A percentile compares a stretch with the other conserved stretches of the same genome.
Conservation (phyloP, 768 basidiomycete species). For the Tulasnella sp. region DNA sequence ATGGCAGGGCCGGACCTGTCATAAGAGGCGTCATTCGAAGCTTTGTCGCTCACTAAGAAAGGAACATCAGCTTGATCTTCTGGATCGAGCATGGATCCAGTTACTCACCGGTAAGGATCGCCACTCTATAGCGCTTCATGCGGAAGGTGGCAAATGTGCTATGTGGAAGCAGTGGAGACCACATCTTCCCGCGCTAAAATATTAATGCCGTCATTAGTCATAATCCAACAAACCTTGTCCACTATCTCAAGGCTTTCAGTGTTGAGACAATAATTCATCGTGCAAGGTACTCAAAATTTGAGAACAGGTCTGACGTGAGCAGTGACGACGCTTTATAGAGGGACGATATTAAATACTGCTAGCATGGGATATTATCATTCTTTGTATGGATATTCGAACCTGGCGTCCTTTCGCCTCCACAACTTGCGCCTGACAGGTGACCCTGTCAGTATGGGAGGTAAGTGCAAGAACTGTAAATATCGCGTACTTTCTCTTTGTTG, state of each 20-base stretch:
- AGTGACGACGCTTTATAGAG: no score
- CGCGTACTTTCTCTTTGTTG: slow-evolving; percentile 82
- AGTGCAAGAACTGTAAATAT: slow-evolving; percentile 17
- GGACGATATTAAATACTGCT: no score
- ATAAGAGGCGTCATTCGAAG: slow-evolving; percentile 35
- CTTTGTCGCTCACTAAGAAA: slow-evolving; percentile 60
- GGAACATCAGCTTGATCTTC: background rate
- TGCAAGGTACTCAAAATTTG: no score
- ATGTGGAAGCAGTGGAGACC: no score
- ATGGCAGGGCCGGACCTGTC: slow-evolving; percentile 64
- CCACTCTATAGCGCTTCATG: slow-evolving; percentile 12
- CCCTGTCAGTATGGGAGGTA: background rate
- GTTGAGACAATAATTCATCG: no score
- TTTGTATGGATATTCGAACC: slow-evolving; percentile 82
- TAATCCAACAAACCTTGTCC: no score
- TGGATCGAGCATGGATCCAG: background rate
- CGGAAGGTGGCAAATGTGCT: background rate
- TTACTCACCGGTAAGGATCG: slow-evolving; percentile 15
- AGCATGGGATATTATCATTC: slow-evolving; percentile 36
- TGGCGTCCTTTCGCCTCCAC: slow-evolving; percentile 80
- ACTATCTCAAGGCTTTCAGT: no score
- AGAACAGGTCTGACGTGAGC: no score
- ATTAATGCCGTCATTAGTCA: no score
- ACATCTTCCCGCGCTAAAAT: no score
- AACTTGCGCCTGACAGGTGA: slow-evolving; percentile 61